phyloP scores from a whole-genome alignment of 2,329 filamentous ascomycete species.

The Aspergillus fijiensis region DNA sequence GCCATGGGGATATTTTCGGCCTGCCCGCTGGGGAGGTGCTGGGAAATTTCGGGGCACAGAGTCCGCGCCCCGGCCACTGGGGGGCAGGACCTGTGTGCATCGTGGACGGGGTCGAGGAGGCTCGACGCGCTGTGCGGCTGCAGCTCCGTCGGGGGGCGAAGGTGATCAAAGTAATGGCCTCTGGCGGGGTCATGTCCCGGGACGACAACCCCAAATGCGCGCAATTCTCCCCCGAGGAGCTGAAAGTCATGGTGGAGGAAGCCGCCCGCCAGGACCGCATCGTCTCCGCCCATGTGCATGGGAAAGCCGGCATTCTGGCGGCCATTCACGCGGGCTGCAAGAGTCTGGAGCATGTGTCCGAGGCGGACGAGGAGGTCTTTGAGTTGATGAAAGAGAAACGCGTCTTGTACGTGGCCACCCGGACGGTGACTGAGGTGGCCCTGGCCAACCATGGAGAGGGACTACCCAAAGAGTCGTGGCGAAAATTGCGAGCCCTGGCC shows the following conservation, averaged over 20 bases:
- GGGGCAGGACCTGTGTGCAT: neutral
- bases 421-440: neutral
- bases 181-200: conserved; percentile 4
- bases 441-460: conserved; percentile 1
- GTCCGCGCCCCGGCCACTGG: conserved; percentile 2
- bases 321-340: conserved; percentile 1
- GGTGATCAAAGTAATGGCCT: conserved; percentile 1
- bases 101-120: conserved; percentile 1
- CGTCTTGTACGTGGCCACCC: neutral
- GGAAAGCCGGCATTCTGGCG: conserved; percentile 1
- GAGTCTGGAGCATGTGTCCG: conserved; percentile 4
- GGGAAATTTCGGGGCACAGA: neutral
- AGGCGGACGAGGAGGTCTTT: conserved; percentile 3
- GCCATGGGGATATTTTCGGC: conserved; percentile 2
- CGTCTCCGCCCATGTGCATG: conserved; percentile 2
- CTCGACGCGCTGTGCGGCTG: neutral
- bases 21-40: conserved; percentile 1
- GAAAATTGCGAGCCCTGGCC: neutral
- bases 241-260: neutral
- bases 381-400: conserved; percentile 2
- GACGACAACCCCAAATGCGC: conserved; percentile 1
- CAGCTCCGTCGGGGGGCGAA: conserved; percentile 2
- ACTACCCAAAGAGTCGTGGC: neutral
- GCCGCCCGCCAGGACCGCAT: neutral
- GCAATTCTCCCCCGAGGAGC: conserved; percentile 2